A percentile compares a stretch with the other conserved stretches of the same genome.
These are phyloP conservation scores for Talaromyces sp. DNA, from an alignment of 2,329 filamentous ascomycete species.

Conservation along the genomic window DNA sequence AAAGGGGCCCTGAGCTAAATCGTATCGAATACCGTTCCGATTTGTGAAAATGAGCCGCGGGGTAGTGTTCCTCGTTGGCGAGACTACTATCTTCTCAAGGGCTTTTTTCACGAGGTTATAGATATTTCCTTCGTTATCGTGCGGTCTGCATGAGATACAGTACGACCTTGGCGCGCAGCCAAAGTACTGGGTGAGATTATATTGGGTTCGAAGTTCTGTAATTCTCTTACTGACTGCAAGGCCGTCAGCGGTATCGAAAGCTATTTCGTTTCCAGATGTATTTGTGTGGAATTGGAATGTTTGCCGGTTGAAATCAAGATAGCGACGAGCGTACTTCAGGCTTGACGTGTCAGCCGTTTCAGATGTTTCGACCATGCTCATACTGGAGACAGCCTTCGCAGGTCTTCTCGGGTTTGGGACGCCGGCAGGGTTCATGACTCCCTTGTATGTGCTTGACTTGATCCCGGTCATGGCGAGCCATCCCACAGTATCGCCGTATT, in stretches of 20 bases:
- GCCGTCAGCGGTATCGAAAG: conserved; percentile 49
- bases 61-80: conserved; percentile 43
- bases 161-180: conserved; percentile 58
- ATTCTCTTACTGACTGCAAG: conserved; percentile 46
- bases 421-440: conserved; percentile 34
- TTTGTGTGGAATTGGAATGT: conserved; percentile 60
- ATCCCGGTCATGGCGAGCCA: conserved; percentile 62
- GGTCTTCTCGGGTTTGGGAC: conserved; percentile 28
- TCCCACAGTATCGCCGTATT: conserved; percentile 64
- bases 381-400: neutral
- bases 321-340: conserved; percentile 51
- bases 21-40: conserved; percentile 57
- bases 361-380: too few relatives aligned
- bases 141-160: conserved; percentile 53
- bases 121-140: conserved; percentile 49
- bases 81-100: conserved; percentile 49
- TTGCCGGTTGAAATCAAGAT: conserved; percentile 64
- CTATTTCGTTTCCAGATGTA: conserved; percentile 37
- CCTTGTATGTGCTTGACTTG: conserved; percentile 41
- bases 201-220: conserved; percentile 44
- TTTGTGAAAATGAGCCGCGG: conserved; percentile 56
- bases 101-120: conserved; percentile 50
- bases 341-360: neutral
- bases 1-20: conserved; percentile 59
- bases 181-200: conserved; percentile 53